Conservation (phyloP, 306 rosid genomes). For the Citrullus amarus region DNA sequence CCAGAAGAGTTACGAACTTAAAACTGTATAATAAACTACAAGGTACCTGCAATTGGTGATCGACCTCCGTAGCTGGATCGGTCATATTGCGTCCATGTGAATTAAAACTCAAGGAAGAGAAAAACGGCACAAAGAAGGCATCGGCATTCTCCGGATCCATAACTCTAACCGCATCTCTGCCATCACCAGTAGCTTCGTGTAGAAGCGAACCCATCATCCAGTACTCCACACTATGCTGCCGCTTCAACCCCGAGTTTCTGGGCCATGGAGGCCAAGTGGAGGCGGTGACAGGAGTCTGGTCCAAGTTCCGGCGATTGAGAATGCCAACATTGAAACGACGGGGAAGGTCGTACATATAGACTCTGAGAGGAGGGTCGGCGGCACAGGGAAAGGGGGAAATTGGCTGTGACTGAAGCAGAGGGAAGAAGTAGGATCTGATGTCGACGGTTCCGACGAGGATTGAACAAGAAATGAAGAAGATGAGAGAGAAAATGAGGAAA, state of each 20-base stretch:
- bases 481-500: constrained; percentile 28
- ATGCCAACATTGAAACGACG: constrained; percentile 84
- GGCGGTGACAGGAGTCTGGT: constrained; percentile 46
- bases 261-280: constrained; percentile 69
- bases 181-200: constrained; percentile 21
- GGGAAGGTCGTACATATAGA: constrained; percentile 91
- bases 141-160: constrained; percentile 76
- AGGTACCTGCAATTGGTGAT: constrained; percentile 79
- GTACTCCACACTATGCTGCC: constrained; percentile 87
- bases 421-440: constrained; percentile 61
- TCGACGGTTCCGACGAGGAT: constrained; percentile 49
- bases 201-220: constrained; percentile 98
- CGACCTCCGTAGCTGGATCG: constrained; percentile 64
- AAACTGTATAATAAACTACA: neutral
- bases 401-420: constrained; percentile 22
- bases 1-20: neutral
- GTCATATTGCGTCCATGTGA: constrained; percentile 78
- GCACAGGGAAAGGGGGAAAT: constrained; percentile 20
- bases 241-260: constrained; percentile 60
- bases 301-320: constrained; percentile 35
- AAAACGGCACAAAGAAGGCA: constrained; percentile 81
- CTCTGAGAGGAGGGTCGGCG: constrained; percentile 37
- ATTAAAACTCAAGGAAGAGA: constrained; percentile 89
- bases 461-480: constrained; percentile 51
- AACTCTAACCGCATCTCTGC: constrained; percentile 61